phyloP scores from a whole-genome alignment of 2,329 filamentous ascomycete species.

The Aspergillus floridensis region DNA sequence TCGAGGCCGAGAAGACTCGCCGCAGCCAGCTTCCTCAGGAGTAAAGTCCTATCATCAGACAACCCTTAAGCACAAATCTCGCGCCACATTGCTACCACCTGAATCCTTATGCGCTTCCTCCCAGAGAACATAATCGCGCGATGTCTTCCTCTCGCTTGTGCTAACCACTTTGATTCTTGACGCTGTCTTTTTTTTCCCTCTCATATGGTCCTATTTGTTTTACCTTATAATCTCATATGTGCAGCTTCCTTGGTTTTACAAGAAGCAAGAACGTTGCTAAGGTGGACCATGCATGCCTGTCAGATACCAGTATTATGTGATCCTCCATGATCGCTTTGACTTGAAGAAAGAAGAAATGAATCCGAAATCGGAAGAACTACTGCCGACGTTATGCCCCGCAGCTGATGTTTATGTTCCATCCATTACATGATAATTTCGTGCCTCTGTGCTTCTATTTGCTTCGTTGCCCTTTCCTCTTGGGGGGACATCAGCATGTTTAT shows the following conservation, averaged over 20 bases:
- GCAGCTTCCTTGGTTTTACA: constrained; percentile 23
- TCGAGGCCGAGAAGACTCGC: constrained; percentile 98
- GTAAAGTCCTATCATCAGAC: constrained; percentile 34
- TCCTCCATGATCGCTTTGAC: constrained; percentile 16
- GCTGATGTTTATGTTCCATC: constrained; percentile 8
- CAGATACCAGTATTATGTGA: constrained; percentile 25
- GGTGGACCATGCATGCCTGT: constrained; percentile 24
- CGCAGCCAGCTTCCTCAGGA: constrained; percentile 74
- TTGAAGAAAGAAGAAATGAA: constrained; percentile 15
- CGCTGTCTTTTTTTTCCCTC: constrained; percentile 16
- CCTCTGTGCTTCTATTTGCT: constrained; percentile 2
- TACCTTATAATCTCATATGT: constrained; percentile 19
- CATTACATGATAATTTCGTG: neutral
- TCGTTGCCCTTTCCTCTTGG: neutral
- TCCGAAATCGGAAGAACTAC: constrained; percentile 16
- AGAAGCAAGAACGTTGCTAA: constrained; percentile 26
- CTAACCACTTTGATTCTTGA: constrained; percentile 19
- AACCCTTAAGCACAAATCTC: neutral
- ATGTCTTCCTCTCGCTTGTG: constrained; percentile 7
- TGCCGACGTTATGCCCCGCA: constrained; percentile 9
- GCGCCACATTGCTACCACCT: neutral
- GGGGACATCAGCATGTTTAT: neutral
- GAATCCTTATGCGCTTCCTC: neutral
- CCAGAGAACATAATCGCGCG: constrained; percentile 10
- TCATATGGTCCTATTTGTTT: constrained; percentile 18